Conservation (phyloP, 306 rosid genomes). For the Hylodesmum podocarpum region DNA sequence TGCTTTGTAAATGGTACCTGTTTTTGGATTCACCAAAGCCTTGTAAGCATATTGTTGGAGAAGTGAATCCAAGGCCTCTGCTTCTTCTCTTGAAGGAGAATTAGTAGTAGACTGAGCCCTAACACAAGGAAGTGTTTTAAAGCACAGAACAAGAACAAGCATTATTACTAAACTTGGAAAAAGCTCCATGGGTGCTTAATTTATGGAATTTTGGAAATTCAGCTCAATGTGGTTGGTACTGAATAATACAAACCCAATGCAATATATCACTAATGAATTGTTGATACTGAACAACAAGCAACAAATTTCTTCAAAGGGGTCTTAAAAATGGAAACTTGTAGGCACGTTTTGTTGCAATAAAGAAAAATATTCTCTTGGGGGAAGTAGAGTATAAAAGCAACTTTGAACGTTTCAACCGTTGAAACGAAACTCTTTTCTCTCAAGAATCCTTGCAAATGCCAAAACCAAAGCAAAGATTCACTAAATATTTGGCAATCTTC, state of each 20-base stretch:
- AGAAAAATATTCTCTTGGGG: conserved; percentile 37
- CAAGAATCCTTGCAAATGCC: conserved; percentile 40
- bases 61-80: conserved; percentile 43
- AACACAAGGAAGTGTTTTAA: conserved; percentile 42
- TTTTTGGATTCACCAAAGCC: conserved; percentile 56
- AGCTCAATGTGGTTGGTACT: conserved; percentile 41
- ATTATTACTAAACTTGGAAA: conserved; percentile 52
- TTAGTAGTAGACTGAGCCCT: conserved; percentile 41
- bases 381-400: conserved; percentile 38
- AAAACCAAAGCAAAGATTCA: conserved; percentile 36
- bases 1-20: conserved; percentile 54
- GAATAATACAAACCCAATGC: conserved; percentile 24
- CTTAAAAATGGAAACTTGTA: conserved; percentile 33
- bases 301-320: conserved; percentile 31
- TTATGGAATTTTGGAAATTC: conserved; percentile 23
- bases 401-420: conserved; percentile 79
- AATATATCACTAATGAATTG: conserved; percentile 1
- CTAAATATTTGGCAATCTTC: conserved; percentile 40
- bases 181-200: conserved; percentile 60
- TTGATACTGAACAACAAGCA: conserved; percentile 6
- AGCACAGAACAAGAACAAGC: conserved; percentile 47
- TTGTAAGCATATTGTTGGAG: conserved; percentile 61
- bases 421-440: conserved; percentile 46
- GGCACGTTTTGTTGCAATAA: conserved; percentile 40
- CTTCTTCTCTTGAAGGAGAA: conserved; percentile 22